Conservation (phyloP, 768 basidiomycete species). For the Rhizopogon sp. region DNA sequence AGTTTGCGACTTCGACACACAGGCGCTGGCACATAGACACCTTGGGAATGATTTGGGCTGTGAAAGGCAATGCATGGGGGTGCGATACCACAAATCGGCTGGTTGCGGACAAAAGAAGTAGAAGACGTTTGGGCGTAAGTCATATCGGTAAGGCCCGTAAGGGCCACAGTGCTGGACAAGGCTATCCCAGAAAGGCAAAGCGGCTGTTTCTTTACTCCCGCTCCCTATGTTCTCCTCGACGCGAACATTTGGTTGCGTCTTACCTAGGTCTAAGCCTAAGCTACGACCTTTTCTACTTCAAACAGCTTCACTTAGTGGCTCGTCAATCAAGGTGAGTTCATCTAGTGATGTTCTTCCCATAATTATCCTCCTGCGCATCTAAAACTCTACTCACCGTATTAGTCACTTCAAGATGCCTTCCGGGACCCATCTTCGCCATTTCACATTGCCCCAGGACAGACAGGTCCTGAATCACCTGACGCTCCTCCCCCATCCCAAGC, state of each 20-base stretch:
- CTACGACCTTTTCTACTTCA: not conserved
- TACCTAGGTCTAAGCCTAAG: not conserved
- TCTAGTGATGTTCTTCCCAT: not conserved
- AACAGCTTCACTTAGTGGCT: conserved; percentile 15
- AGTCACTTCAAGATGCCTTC: conserved; percentile 63
- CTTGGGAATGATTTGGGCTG: no score
- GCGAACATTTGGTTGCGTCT: not conserved
- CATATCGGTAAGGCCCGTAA: no score
- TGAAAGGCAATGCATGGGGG: not conserved
- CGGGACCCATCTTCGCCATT: conserved; percentile 63
- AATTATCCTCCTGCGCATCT: not conserved
- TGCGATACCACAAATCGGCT: not conserved
- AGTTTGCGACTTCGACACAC: not conserved
- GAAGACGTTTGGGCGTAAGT: not conserved
- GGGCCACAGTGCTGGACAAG: no score
- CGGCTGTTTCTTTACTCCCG: no score
- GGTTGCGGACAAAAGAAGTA: not conserved
- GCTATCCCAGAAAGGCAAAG: no score
- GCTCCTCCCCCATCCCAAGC: conserved; percentile 19
- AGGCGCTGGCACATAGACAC: not conserved
- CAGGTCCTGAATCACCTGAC: conserved; percentile 58
- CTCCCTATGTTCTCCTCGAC: no score
- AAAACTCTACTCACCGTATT: not conserved
- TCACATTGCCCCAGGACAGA: conserved; percentile 52
- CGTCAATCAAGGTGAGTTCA: conserved; percentile 21